Conservation (phyloP, 345 rosid species). For the Luvunga scandens region DNA sequence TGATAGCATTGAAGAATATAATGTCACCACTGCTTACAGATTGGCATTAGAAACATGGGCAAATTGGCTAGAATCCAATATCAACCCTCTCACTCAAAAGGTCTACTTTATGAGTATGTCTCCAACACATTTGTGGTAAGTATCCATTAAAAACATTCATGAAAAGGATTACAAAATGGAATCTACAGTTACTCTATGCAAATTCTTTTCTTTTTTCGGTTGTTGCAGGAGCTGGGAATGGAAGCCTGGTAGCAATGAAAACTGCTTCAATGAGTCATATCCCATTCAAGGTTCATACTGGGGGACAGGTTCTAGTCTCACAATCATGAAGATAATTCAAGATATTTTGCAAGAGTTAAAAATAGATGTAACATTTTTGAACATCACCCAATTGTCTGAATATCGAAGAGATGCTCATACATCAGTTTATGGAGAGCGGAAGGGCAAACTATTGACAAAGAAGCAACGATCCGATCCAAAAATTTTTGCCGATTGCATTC, state of each 20-base stretch:
- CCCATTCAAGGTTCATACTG: conserved; percentile 66
- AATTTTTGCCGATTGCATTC: conserved; percentile 77
- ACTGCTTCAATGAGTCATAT: conserved; percentile 68
- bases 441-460: conserved; percentile 78
- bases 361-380: conserved; percentile 58
- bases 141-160: background rate
- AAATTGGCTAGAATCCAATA: conserved; percentile 66
- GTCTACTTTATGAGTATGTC: conserved; percentile 95
- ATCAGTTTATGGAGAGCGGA: conserved; percentile 66
- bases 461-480: conserved; percentile 66
- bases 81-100: conserved; percentile 59
- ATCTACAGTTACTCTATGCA: background rate
- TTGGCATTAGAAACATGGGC: conserved; percentile 83
- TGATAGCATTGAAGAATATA: conserved; percentile 48
- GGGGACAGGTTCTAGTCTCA: conserved; percentile 87
- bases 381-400: conserved; percentile 78
- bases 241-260: conserved; percentile 70
- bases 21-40: conserved; percentile 71
- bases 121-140: conserved; percentile 87
- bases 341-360: conserved; percentile 42
- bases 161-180: background rate
- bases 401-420: conserved; percentile 88
- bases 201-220: background rate
- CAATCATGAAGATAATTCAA: conserved; percentile 63
- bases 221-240: conserved; percentile 91